phyloP scores from a whole-genome alignment of 176 grass and related monocot species.

The Triticum turgidum region DNA sequence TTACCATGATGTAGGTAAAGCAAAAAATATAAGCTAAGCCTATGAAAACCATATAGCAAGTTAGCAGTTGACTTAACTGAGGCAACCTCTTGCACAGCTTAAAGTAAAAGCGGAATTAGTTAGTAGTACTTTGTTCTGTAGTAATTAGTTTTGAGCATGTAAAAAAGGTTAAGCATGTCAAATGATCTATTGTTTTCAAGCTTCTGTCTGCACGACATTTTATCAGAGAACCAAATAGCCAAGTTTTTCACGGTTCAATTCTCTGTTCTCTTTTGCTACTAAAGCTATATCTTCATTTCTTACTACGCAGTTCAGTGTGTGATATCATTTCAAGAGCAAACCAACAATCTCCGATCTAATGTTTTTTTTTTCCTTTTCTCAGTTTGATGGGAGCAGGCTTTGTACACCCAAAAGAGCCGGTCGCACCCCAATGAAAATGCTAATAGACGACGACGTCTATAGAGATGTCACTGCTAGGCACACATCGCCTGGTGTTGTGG shows the following conservation, averaged over 20 bases:
- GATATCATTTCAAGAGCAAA: slow-evolving; percentile 1
- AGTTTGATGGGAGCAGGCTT: slow-evolving; percentile 36
- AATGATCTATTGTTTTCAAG: neutral
- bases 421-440: slow-evolving; percentile 44
- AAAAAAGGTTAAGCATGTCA: neutral
- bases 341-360: slow-evolving; percentile 2
- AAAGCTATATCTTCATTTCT: neutral
- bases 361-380: neutral
- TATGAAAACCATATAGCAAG: neutral
- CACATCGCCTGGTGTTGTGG: slow-evolving; percentile 53
- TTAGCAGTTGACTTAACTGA: neutral
- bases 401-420: slow-evolving; percentile 45
- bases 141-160: neutral
- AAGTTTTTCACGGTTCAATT: neutral
- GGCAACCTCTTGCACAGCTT: neutral
- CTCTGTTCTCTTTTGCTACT: neutral
- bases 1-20: neutral
- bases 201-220: neutral
- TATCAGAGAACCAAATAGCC: neutral
- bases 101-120: neutral
- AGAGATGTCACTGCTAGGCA: slow-evolving; percentile 44
- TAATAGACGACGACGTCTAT: slow-evolving; percentile 56
- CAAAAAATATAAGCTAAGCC: neutral
- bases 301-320: neutral
- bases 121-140: neutral